phyloP scores from a whole-genome alignment of 2,329 filamentous ascomycete genomes.

The Trichophyton schoenleinii region DNA sequence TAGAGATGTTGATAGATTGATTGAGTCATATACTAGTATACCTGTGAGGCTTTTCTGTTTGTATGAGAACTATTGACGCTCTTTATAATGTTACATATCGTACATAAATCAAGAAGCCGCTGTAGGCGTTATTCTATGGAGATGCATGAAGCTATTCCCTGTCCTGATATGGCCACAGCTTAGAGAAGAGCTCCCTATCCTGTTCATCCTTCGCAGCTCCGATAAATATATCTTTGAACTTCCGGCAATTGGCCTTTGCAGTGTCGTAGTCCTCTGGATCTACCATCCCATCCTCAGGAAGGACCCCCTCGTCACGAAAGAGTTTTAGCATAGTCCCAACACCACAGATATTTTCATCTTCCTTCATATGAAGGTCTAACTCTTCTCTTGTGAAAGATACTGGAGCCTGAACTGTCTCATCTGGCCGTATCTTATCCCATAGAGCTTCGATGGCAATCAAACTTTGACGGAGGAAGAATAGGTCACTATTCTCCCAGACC shows the following conservation, averaged over 20 bases:
- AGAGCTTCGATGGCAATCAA: constrained; percentile 11
- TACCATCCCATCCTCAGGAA: not conserved
- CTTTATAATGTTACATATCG: no score
- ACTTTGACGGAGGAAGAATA: constrained; percentile 23
- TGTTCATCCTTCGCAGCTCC: constrained; percentile 15
- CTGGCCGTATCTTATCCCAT: constrained; percentile 15
- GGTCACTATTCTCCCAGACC: constrained; percentile 23
- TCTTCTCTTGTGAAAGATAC: not conserved
- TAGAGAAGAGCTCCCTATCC: constrained; percentile 14
- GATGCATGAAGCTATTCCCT: not conserved
- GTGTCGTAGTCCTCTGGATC: not conserved
- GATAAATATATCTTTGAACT: constrained; percentile 18
- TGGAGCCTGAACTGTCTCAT: constrained; percentile 9
- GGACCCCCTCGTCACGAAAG: not conserved
- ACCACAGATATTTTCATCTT: constrained; percentile 22
- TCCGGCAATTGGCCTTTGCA: not conserved
- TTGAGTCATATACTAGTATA: no score
- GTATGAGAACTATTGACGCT: no score
- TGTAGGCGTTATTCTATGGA: no score
- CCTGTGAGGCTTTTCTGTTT: no score
- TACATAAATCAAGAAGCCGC: no score
- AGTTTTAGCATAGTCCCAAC: constrained; percentile 17
- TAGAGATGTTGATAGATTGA: no score
- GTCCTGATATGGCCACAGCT: constrained; percentile 18
- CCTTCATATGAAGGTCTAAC: constrained; percentile 17